Evolutionary conservation across 805 yeast species (phyloP).

Genomic region (Nakazawaea wyomingensis): DNA sequence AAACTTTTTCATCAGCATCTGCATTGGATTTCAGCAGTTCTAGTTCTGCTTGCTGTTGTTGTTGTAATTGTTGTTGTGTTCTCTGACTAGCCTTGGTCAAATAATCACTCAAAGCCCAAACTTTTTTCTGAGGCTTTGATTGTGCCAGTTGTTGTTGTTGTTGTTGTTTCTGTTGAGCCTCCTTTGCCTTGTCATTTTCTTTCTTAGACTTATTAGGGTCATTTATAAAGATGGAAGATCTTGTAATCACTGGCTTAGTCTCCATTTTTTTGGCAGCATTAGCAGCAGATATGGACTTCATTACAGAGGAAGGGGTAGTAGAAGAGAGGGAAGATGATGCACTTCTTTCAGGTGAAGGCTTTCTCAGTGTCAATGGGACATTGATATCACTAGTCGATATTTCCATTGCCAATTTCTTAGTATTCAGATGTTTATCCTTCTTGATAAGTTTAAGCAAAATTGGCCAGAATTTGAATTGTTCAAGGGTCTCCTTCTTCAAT

Average conservation of each 20-base stretch:
- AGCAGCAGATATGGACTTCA: constrained; percentile 4
- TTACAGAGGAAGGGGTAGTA: constrained; percentile 2
- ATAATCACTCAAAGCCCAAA: constrained; percentile 5
- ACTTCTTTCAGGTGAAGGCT: not conserved
- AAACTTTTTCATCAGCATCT: not conserved
- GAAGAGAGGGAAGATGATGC: not conserved
- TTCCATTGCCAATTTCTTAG: constrained; percentile 5
- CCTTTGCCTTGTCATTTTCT: not conserved
- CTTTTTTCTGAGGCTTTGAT: constrained; percentile 1
- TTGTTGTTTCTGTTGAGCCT: not conserved
- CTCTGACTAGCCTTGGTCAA: not conserved
- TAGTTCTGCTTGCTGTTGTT: not conserved
- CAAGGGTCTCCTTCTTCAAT: not conserved
- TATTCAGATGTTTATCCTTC: constrained; percentile 3
- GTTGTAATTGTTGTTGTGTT: not conserved
- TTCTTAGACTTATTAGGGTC: constrained; percentile 5
- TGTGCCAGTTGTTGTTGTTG: not conserved
- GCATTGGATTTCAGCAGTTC: not conserved
- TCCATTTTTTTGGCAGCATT: not conserved
- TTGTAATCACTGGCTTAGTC: not conserved
- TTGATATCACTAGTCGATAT: constrained; percentile 11
- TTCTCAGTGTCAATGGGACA: constrained; percentile 14
- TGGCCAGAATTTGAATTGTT: constrained; percentile 6
- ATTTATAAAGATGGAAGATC: constrained; percentile 7
- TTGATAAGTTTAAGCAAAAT: constrained; percentile 1